These are phyloP conservation scores for Vickermania spadyakhi DNA, from an alignment of 208 protist species.

Conservation along the genomic window DNA sequence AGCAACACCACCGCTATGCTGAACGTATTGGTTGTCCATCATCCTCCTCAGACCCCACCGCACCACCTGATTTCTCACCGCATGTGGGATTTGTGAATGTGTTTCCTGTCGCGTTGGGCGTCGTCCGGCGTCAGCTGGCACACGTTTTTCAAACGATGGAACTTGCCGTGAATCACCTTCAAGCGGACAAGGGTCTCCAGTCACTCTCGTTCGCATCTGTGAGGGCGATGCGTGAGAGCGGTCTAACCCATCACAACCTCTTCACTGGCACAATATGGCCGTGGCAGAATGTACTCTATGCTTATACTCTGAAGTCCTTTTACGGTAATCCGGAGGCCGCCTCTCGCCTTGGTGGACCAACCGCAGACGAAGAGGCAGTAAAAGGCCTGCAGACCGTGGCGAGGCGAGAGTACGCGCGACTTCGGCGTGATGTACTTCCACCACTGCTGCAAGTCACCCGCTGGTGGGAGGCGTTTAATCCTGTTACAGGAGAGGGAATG, in stretches of 20 bases:
- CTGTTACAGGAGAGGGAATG: conserved; percentile 52
- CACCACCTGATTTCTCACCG: conserved; percentile 31
- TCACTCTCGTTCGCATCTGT: conserved; percentile 62
- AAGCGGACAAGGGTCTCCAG: conserved; percentile 56
- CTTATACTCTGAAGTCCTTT: conserved; percentile 47
- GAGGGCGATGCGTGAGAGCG: conserved; percentile 29
- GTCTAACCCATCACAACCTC: conserved; percentile 44
- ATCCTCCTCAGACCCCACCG: background rate
- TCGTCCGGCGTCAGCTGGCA: conserved; percentile 27
- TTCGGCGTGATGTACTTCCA: conserved; percentile 30
- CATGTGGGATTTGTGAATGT: conserved; percentile 76
- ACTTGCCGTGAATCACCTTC: conserved; percentile 37
- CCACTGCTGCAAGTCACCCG: conserved; percentile 26
- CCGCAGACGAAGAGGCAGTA: background rate
- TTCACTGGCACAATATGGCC: conserved; percentile 71
- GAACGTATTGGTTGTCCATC: conserved; percentile 48
- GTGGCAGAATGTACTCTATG: conserved; percentile 45
- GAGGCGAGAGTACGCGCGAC: conserved; percentile 24
- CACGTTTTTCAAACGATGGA: conserved; percentile 26
- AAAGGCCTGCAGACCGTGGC: conserved; percentile 2
- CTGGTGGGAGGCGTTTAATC: conserved; percentile 69
- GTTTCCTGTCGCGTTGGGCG: conserved; percentile 55
- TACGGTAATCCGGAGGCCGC: conserved; percentile 17
- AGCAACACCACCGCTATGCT: conserved; percentile 34
- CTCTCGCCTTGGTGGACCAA: background rate